Base-by-base conservation (phyloP, 2,329 filamentous ascomycete species). In the Penicillium sp. region DNA sequence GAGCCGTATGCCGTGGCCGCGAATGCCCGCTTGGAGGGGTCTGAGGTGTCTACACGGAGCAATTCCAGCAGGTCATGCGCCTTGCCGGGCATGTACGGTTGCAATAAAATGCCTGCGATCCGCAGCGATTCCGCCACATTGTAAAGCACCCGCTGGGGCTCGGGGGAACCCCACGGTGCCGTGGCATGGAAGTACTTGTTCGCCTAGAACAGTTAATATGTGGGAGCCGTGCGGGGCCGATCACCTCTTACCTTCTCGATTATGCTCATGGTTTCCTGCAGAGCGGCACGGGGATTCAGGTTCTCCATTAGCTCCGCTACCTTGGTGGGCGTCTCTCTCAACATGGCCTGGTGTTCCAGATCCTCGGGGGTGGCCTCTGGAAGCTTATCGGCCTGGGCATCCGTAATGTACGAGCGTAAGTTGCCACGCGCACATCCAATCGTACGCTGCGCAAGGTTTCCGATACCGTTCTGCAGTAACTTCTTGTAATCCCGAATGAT, bases 51-150 rank as follows among this genome's bases (percentile, higher is more conserved):
- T 4, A 99, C 92, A 1, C 89, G 88, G 8, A 99, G 77, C 66
- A 88, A 83, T 69, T 96, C 88, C 0, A 99, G 82, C 31, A 97
- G 74, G 61, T 84, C 77, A 10, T 75, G 74, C 44, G 91, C 83
- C 72, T 95, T 96, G 39, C 77, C 80, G 0, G 94, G 94, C 83
- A 99, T 96, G 67, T 92, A 90, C 1, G 94, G 92, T 72, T 96
- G 92, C 43, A 99, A 77, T 44, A 97, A 78, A 63, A 99, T 96
- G 13, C 87, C 91, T 0, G 81, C 79, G 22, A 97, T 84, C 36
- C 94, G 88, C 44, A 97, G 71, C 4, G 88, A 83, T 74, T 99
- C 94, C 8, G 87, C 83, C 42, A 81, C 79, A 42, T 88, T 80
- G 71, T 85, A 97, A 27, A 99, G 79, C 36, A 83, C 81, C 62